Base-by-base conservation (phyloP, 176 grass and related monocot species). In the Musa acuminata region DNA sequence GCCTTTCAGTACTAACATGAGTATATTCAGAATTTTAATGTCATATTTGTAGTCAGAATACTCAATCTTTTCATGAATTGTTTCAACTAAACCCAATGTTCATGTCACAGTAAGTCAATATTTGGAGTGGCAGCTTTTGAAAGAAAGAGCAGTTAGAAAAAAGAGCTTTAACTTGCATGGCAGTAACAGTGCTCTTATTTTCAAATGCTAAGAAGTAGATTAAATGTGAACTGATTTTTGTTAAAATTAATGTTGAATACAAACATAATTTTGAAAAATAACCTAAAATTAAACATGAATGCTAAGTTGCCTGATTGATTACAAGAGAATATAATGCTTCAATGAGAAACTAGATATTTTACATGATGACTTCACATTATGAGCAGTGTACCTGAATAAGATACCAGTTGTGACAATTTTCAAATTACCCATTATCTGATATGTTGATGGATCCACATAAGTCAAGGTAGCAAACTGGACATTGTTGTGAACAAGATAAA, bases 361-460 rank as follows among this genome's bases (percentile, higher is more conserved):
- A 64, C 1, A 12, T 52, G 59, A 51, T 49, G 16, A 13, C 8
- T 3, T 69, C 25, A 69, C 8, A 69, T 70, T 70, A 80, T 43
- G 52, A 74, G 43, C 59, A 71, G 24, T 63, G 17, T 64, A 98
- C 95, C 95, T 94, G 79, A 98, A 93, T 65, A 98, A 85, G 74
- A 98, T 84, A 67, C 95, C 95, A 68, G 95, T 98, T 73, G 95
- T 94, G n/a, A 94, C 88, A 78, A 98, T 98, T 90, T 98, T 94
- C 68, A 98, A 76, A 86, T 98, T 98, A 26, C 95, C 95, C 90
- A 98, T 82, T 81, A 98, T 98, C 82, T 98, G 95, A 77, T 98
- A 98, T 72, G 95, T 98, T 51, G 95, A 98, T 20, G 95, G 95
- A 83, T 88, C 90, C 77, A 98, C 90, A 84, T 87, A 94, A 54